Conservation (phyloP, 1,139 yeast genomes). For the Debaryomyces coudertii region DNA sequence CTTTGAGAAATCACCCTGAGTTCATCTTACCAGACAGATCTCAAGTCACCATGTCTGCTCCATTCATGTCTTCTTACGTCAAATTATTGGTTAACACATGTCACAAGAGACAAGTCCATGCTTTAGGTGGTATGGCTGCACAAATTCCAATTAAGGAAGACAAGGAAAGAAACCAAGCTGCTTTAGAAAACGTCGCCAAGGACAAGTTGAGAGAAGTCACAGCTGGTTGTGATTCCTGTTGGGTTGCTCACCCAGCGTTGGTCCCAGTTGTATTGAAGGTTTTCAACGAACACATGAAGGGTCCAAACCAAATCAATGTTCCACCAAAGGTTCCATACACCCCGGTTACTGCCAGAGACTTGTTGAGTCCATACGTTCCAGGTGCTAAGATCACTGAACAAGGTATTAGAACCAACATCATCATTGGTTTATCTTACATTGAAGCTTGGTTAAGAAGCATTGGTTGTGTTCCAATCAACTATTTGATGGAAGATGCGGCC, state of each 20-base stretch:
- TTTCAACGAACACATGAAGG: constrained; percentile 80
- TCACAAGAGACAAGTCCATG: constrained; percentile 76
- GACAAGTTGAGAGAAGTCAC: constrained; percentile 76
- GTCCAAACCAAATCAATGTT: constrained; percentile 77
- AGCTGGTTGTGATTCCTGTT: constrained; percentile 80
- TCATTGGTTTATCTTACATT: constrained; percentile 75
- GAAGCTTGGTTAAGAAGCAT: constrained; percentile 83
- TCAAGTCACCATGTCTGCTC: constrained; percentile 75
- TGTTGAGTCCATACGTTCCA: constrained; percentile 70
- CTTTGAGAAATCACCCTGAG: constrained; percentile 63
- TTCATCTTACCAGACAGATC: constrained; percentile 72
- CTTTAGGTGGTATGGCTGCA: constrained; percentile 88
- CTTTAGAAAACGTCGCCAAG: constrained; percentile 71
- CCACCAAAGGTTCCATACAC: constrained; percentile 52
- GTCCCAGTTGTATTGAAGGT: constrained; percentile 76
- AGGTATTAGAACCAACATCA: constrained; percentile 71
- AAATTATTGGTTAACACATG: constrained; percentile 68
- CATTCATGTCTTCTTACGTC: constrained; percentile 74
- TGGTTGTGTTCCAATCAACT: constrained; percentile 83
- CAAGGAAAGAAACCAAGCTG: constrained; percentile 61
- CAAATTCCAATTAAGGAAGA: constrained; percentile 78
- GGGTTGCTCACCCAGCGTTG: constrained; percentile 84
- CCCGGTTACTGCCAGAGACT: constrained; percentile 64
- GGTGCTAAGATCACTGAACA: constrained; percentile 68
- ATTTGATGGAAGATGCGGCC: constrained; percentile 86